Evolutionary conservation across 257 asterid genomes (phyloP).

Genomic region (Orobanche coerulescens): DNA sequence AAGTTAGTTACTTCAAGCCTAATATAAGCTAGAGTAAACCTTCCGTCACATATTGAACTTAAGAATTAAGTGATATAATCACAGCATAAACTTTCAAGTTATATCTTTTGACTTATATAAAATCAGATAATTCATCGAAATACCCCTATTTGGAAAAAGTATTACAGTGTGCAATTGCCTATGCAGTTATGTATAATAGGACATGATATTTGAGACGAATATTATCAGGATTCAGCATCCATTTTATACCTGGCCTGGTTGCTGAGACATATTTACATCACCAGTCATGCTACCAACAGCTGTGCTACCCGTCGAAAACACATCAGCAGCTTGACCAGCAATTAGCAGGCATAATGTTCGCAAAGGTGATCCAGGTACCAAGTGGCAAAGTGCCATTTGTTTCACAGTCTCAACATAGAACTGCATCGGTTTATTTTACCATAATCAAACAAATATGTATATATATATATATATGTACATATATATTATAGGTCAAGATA

Average conservation of each 20-base stretch:
- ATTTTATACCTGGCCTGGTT: constrained; percentile 65
- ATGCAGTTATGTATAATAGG: neutral
- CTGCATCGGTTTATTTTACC: constrained; percentile 37
- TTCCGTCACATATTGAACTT: neutral
- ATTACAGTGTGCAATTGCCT: constrained; percentile 3
- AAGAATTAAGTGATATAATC: neutral
- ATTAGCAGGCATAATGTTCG: constrained; percentile 88
- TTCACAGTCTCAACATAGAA: constrained; percentile 86
- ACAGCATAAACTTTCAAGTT: neutral
- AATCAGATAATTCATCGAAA: neutral
- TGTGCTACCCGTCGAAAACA: constrained; percentile 53
- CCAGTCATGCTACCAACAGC: constrained; percentile 37
- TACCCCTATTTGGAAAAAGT: constrained; percentile 3
- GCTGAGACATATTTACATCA: constrained; percentile 46
- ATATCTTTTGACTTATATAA: neutral
- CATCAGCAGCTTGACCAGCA: constrained; percentile 94
- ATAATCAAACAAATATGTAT: constrained; percentile 4
- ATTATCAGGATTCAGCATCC: constrained; percentile 12
- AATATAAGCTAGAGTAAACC: neutral
- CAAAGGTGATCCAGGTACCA: constrained; percentile 94
- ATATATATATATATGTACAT: neutral
- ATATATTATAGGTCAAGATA: constrained; percentile 7
- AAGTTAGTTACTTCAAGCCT: constrained; percentile 15
- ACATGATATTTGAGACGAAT: constrained; percentile 28
- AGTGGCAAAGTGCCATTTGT: constrained; percentile 85